These are phyloP conservation scores for Pezicula neosporulosa DNA, from an alignment of 2,329 filamentous ascomycete species.

Conservation along the genomic window DNA sequence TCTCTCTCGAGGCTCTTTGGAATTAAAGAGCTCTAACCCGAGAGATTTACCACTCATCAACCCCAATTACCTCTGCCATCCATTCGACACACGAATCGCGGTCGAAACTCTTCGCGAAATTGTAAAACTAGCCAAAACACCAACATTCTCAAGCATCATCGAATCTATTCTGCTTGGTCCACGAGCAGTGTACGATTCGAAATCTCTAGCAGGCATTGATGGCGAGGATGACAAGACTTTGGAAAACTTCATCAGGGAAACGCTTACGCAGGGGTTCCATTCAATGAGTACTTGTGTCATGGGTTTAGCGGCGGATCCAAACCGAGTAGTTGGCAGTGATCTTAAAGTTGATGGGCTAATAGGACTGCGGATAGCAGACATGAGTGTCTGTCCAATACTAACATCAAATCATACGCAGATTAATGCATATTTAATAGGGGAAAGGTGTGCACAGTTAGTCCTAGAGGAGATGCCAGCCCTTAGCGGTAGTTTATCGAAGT, in stretches of 20 bases:
- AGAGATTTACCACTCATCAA: background rate
- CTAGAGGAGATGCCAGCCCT: background rate
- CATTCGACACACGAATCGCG: background rate
- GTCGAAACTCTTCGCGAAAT: background rate
- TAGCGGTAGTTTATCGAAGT: no score
- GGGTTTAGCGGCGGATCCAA: background rate
- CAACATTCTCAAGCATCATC: background rate
- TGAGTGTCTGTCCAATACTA: background rate
- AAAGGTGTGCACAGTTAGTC: background rate
- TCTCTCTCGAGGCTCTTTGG: background rate
- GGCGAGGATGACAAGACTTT: background rate
- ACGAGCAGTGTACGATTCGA: background rate
- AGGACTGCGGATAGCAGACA: background rate
- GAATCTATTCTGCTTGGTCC: background rate
- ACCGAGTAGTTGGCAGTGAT: background rate
- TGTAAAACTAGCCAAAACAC: background rate
- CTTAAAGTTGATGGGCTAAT: background rate
- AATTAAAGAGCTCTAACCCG: background rate
- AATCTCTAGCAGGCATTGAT: background rate
- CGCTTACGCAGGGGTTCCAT: background rate
- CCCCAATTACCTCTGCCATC: background rate
- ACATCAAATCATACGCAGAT: background rate
- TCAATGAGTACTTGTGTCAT: background rate
- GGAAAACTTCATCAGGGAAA: background rate
- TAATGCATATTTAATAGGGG: background rate